Evolutionary conservation across 1,284 basidiomycete species (phyloP), one percentile per base, ranked within the genome.

Genomic region (Ustanciosporium gigantosporum): DNA sequence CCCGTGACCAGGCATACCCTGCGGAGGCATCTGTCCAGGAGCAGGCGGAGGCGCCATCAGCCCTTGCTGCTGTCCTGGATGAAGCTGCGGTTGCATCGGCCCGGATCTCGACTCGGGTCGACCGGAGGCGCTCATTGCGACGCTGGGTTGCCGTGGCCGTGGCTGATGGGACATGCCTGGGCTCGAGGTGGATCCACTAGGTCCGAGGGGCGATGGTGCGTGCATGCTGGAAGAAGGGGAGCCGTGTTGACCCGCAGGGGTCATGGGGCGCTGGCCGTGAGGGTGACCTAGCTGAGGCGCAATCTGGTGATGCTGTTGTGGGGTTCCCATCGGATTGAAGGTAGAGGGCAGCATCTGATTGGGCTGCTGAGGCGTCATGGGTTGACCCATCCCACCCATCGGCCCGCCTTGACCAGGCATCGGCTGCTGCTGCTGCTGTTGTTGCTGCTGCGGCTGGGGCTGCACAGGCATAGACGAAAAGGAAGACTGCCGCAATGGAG

Each of bases 11-110:
- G 58, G 47, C 19, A 37, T 16, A 41, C 48, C 49, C 3, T 47
- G 51, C 11, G 47, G 59, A 5, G 60, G 53, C 36, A 64, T 16
- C 2, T 65, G 61, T 14, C 53, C 45, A 14, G 61, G 61, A 31
- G 61, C 61, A 6, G 61, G 61, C 22, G 61, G 61, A 0, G 61
- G 61, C 5, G 61, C 61, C 61, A 66, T 66, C 35, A 66, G 21
- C 19, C 47, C 59, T 35, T 47, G 46, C 38, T 46, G 47, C 11
- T 9, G 32, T 11, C 8, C 17, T 11, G 9, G 11, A 19, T 35
- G 32, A 11, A 9, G 11, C 32, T 35, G 32, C 19, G 49, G 43
- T 39, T 43, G 42, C 25, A 47, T 38, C 7, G 46, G 66, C n/a
- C 60, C 56, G 25, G 49, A 47, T 22, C 59, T 44, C 35, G 55